Evolutionary conservation across 345 rosid species (phyloP).

Genomic region (Noccaea bulbosa): DNA sequence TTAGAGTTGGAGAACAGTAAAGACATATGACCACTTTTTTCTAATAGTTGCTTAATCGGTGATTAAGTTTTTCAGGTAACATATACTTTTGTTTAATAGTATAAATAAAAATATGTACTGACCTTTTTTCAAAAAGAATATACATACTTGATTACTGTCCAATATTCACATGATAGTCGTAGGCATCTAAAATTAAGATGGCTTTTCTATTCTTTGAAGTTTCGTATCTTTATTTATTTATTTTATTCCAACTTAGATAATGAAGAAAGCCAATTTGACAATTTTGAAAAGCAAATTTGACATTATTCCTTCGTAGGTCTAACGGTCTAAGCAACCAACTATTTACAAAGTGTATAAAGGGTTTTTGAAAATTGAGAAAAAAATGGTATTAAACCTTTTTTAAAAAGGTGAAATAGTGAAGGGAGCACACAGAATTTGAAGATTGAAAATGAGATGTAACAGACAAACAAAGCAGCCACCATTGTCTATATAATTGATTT

Average conservation of each 20-base stretch:
- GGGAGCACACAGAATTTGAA: constrained; percentile 44
- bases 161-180: not conserved
- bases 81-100: not conserved
- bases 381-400: not conserved
- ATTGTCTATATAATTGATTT: too few species aligned
- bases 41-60: not conserved
- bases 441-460: constrained; percentile 31
- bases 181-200: not conserved
- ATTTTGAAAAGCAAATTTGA: constrained; percentile 1
- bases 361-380: not conserved
- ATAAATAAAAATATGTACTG: too few species aligned
- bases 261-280: constrained; percentile 16
- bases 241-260: not conserved
- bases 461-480: constrained; percentile 37
- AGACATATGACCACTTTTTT: not conserved
- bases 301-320: not conserved
- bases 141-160: not conserved
- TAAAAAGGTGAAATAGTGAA: not conserved
- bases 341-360: not conserved
- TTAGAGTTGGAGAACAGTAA: not conserved
- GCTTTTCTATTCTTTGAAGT: not conserved
- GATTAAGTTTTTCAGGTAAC: not conserved
- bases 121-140: too few species aligned
- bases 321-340: constrained; percentile 3
- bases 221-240: not conserved